phyloP scores from a whole-genome alignment of 2,329 filamentous ascomycete species.

The Aspergillus sojae region DNA sequence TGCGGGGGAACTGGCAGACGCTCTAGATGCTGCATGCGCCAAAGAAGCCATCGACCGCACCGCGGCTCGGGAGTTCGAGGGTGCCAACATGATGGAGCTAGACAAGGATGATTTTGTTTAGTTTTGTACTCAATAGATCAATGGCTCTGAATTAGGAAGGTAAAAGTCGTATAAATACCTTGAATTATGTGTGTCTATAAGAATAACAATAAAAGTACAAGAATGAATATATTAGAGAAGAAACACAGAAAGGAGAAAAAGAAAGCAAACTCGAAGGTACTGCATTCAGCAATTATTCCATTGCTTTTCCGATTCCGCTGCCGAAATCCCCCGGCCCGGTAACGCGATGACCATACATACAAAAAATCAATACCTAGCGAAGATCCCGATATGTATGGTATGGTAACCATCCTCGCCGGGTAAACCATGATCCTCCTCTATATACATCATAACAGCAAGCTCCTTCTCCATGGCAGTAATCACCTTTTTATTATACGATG shows the following conservation, averaged over 20 bases:
- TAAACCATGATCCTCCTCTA: constrained; percentile 22
- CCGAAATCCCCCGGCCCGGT: constrained; percentile 31
- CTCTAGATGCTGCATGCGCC: constrained; percentile 36
- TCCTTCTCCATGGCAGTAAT: constrained; percentile 31
- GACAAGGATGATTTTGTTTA: constrained; percentile 8
- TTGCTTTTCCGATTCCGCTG: constrained; percentile 24
- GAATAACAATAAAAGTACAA: constrained; percentile 2
- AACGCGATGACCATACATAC: constrained; percentile 8
- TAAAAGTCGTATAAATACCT: not conserved
- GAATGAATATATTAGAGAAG: not conserved
- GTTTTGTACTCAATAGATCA: not conserved
- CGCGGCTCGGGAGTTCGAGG: constrained; percentile 38
- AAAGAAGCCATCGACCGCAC: constrained; percentile 41
- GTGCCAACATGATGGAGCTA: constrained; percentile 34
- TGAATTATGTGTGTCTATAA: not conserved
- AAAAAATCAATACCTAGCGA: no score
- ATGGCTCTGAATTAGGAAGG: not conserved
- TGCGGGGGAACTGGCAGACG: constrained; percentile 36
- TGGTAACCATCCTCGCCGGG: constrained; percentile 17
- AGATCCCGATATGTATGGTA: constrained; percentile 13
- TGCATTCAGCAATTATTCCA: constrained; percentile 5
- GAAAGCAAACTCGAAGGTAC: constrained; percentile 1
- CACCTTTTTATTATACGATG: constrained; percentile 31
- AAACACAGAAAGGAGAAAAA: constrained; percentile 1
- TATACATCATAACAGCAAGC: constrained; percentile 16